Conservation (phyloP, 257 asterid species). For the Solanum lycopersicoides region DNA sequence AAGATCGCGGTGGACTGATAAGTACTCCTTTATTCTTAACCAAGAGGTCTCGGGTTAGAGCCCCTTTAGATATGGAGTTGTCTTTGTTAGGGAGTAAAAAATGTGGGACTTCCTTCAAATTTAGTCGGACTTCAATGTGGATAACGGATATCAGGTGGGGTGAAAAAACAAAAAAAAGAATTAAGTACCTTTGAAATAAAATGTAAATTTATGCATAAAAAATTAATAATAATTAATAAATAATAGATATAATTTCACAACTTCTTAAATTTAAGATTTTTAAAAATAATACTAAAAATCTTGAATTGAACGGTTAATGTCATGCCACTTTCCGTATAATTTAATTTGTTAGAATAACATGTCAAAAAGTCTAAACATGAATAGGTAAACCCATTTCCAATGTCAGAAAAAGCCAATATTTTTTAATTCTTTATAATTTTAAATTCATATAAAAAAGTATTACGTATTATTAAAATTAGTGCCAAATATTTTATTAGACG, state of each 20-base stretch:
- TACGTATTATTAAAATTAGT: not conserved
- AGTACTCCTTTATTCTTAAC: too few species aligned
- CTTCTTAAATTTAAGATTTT: too few species aligned
- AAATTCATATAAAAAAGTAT: not conserved
- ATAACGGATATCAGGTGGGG: rapidly evolving
- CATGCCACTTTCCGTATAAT: not conserved
- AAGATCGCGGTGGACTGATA: too few species aligned
- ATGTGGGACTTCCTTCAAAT: too few species aligned
- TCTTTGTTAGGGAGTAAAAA: too few species aligned
- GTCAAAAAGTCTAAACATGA: not conserved
- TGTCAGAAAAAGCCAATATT: not conserved
- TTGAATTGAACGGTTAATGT: not conserved
- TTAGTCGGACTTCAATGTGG: rapidly evolving
- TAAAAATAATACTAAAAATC: not conserved
- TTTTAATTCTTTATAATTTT: not conserved
- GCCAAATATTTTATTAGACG: not conserved
- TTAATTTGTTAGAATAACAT: not conserved
- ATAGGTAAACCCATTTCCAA: not conserved
- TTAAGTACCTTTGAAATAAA: too few species aligned
- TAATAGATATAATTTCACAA: too few species aligned
- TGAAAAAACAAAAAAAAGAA: too few species aligned
- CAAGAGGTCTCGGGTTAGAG: too few species aligned
- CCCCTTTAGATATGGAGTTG: too few species aligned
- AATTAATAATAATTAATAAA: too few species aligned
- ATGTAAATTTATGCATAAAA: not conserved